Percentiles rank a stretch among this genome's conserved stretches.
Evolutionary conservation across 192 early-diverging fungal genomes (phyloP).

Genomic region (Paraglomus occultum): DNA sequence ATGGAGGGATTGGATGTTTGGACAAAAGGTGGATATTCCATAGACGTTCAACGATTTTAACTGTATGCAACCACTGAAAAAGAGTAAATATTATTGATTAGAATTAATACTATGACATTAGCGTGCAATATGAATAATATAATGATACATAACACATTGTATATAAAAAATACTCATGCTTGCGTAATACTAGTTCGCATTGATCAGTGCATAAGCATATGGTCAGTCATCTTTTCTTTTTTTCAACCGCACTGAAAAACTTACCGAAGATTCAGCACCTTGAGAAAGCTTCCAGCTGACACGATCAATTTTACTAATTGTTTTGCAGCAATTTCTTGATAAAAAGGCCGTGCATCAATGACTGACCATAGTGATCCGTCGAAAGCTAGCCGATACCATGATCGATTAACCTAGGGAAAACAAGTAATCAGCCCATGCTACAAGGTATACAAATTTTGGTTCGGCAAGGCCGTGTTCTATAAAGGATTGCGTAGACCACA

Average conservation of each 20-base stretch:
- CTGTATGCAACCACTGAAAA: constrained; percentile 44
- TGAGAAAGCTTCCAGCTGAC: constrained; percentile 37
- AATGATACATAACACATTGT: too few species aligned
- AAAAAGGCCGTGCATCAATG: constrained; percentile 40
- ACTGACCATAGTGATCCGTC: constrained; percentile 41
- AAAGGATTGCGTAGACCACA: not conserved
- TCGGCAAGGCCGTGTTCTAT: too few species aligned
- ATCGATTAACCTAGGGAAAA: constrained; percentile 31
- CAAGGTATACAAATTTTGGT: not conserved
- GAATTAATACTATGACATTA: constrained; percentile 14
- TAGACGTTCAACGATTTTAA: constrained; percentile 33
- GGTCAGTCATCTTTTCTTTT: not conserved
- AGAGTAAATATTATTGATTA: constrained; percentile 14
- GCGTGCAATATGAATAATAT: constrained; percentile 13
- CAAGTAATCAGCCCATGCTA: not conserved
- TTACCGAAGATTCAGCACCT: constrained; percentile 43
- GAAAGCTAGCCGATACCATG: constrained; percentile 36
- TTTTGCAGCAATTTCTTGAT: constrained; percentile 37
- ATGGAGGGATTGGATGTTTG: constrained; percentile 37
- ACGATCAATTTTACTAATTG: constrained; percentile 33
- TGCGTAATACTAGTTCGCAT: too few species aligned
- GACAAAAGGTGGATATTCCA: constrained; percentile 36
- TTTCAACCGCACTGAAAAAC: not conserved
- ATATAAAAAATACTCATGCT: too few species aligned
- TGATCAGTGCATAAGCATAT: too few species aligned